Conservation (phyloP, 108 stramenopile genomes). For the Mediolabrus comicus region DNA sequence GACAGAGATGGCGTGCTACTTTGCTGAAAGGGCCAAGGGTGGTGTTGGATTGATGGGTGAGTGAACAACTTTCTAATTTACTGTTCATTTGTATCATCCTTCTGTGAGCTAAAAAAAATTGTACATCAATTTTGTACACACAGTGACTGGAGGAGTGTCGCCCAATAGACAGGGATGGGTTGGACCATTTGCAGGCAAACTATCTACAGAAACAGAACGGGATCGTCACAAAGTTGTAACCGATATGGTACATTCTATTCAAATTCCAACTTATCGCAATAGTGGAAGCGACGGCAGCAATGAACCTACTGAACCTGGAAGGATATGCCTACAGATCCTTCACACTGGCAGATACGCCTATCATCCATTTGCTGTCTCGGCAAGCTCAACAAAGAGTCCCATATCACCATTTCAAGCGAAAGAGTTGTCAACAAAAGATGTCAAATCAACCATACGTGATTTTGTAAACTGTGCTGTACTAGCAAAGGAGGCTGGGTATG, state of each 20-base stretch:
- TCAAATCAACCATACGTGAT: slow-evolving; percentile 85
- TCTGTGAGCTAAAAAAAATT: too few relatives aligned
- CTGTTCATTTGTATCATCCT: too few relatives aligned
- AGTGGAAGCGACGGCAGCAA: background rate
- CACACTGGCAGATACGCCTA: slow-evolving; percentile 96
- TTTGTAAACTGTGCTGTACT: slow-evolving; percentile 86
- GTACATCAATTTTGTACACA: too few relatives aligned
- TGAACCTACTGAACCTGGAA: slow-evolving; percentile 39
- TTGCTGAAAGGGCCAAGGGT: slow-evolving; percentile 88
- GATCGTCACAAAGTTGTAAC: slow-evolving; percentile 88
- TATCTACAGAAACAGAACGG: slow-evolving; percentile 80
- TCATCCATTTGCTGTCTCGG: slow-evolving; percentile 91
- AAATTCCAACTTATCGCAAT: slow-evolving; percentile 56
- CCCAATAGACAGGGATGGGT: slow-evolving; percentile 94
- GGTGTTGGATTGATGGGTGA: slow-evolving; percentile 91
- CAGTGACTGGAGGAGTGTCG: slow-evolving; percentile 94
- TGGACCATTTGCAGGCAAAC: slow-evolving; percentile 89
- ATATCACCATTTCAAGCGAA: slow-evolving; percentile 84
- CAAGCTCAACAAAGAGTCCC: slow-evolving; percentile 86
- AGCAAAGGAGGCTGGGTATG: slow-evolving; percentile 93
- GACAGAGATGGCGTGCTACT: slow-evolving; percentile 91
- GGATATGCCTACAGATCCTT: slow-evolving; percentile 90
- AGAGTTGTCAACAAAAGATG: slow-evolving; percentile 66
- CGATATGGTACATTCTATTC: slow-evolving; percentile 81
- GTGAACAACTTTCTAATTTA: slow-evolving; percentile 2